Percentiles rank a stretch among this genome's conserved stretches.
Evolutionary conservation across 768 basidiomycete genomes (phyloP).

Genomic region (Suillus luteus): DNA sequence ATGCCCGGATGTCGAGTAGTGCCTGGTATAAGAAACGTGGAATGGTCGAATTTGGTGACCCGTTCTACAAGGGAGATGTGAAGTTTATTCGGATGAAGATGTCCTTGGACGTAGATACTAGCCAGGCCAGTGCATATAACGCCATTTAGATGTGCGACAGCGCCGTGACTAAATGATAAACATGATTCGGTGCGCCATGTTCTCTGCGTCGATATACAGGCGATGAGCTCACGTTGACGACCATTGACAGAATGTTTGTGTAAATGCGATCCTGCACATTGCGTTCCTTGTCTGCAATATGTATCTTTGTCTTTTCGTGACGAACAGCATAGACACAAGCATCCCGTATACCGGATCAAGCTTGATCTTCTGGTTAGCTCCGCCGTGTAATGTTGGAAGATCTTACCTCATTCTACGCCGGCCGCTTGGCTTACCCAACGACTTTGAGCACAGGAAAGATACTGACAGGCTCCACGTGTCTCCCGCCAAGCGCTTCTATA

Average conservation of each 20-base stretch:
- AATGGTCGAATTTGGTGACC: constrained; percentile 48
- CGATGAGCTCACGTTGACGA: neutral
- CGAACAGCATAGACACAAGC: neutral
- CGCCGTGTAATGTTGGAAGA: neutral
- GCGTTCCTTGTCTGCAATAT: neutral
- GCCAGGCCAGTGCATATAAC: constrained; percentile 3
- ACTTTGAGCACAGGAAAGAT: neutral
- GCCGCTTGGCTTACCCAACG: neutral
- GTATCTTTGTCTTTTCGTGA: neutral
- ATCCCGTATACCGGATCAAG: neutral
- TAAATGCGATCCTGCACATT: neutral
- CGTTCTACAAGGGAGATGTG: constrained; percentile 54
- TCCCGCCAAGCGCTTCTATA: neutral
- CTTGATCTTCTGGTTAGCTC: neutral
- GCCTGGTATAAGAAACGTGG: constrained; percentile 58
- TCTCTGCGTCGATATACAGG: neutral
- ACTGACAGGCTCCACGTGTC: neutral
- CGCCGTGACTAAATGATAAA: constrained; percentile 5
- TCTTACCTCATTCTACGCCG: constrained; percentile 3
- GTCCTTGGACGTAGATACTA: constrained; percentile 17
- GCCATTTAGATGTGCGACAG: constrained; percentile 1
- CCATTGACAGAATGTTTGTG: neutral
- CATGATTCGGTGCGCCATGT: neutral
- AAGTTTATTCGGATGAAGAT: constrained; percentile 60
- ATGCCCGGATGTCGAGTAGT: constrained; percentile 47